Conservation (phyloP, 352 stramenopile genomes). For the Globisporangium cystogenes region DNA sequence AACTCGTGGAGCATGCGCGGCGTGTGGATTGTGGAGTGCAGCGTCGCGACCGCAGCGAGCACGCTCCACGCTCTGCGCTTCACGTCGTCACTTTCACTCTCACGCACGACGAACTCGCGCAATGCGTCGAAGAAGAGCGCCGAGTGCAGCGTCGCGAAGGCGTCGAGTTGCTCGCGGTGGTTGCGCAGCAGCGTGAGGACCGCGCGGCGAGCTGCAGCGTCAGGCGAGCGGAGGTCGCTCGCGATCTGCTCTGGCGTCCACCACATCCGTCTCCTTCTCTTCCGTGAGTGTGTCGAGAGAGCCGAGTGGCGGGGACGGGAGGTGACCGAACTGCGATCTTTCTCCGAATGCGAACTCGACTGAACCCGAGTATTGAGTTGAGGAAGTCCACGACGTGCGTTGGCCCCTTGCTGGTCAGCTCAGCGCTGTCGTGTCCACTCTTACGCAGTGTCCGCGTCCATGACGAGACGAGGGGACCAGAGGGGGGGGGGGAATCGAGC, state of each 20-base stretch:
- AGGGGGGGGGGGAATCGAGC: no score
- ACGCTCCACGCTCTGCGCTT: background rate
- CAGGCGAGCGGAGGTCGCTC: background rate
- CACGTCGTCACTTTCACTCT: background rate
- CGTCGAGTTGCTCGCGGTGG: background rate
- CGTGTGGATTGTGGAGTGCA: constrained; percentile 1
- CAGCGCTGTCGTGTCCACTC: no score
- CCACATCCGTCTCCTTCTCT: no score
- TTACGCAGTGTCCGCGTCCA: no score
- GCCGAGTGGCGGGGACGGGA: no score
- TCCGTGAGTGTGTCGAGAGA: no score
- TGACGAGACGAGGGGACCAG: no score
- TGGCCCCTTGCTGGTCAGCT: no score
- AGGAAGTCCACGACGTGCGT: no score
- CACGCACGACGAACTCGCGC: background rate
- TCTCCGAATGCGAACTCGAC: no score
- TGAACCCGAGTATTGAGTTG: no score
- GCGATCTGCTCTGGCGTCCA: background rate
- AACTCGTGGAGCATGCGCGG: background rate
- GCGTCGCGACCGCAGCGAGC: background rate
- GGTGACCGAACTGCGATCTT: no score
- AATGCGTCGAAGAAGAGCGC: constrained; percentile 2
- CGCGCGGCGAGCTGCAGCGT: background rate
- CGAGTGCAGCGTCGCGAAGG: constrained; percentile 2
- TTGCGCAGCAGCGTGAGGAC: background rate